phyloP scores from a whole-genome alignment of 2,329 filamentous ascomycete species.

The Curvularia eragrostidis region DNA sequence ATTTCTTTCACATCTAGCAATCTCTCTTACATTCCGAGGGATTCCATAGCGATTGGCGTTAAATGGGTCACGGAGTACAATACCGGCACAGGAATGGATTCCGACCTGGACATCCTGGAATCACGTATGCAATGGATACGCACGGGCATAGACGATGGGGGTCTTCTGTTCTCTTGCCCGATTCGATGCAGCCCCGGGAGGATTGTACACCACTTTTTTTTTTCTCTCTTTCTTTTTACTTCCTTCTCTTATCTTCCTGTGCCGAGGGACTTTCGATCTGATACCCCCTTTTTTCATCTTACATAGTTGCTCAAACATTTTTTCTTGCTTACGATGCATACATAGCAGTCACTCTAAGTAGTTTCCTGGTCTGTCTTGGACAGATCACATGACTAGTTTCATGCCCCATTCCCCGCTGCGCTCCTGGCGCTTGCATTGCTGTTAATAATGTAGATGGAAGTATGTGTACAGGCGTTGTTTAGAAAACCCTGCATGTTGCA shows the following conservation, averaged over 20 bases:
- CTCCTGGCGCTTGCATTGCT: neutral
- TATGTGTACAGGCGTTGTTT: neutral
- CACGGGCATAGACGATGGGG: conserved; percentile 3
- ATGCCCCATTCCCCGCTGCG: neutral
- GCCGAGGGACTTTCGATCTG: conserved; percentile 35
- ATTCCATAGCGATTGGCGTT: conserved; percentile 28
- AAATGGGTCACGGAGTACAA: conserved; percentile 15
- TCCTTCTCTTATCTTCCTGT: conserved; percentile 14
- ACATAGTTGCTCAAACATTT: conserved; percentile 17
- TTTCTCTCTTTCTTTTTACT: conserved; percentile 10
- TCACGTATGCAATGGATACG: conserved; percentile 5
- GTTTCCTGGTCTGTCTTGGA: conserved; percentile 2
- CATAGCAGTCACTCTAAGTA: conserved; percentile 5
- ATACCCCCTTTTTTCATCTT: conserved; percentile 37
- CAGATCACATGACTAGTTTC: conserved; percentile 1
- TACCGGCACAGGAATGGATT: conserved; percentile 19
- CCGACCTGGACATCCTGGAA: conserved; percentile 6
- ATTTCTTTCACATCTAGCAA: conserved; percentile 6
- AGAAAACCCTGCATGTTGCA: conserved; percentile 3
- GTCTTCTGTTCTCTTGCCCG: conserved; percentile 5
- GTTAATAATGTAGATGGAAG: neutral
- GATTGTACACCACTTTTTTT: conserved; percentile 14
- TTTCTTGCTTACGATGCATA: conserved; percentile 15
- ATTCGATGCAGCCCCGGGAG: conserved; percentile 14
- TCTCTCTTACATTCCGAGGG: conserved; percentile 10